Evolutionary conservation across 352 stramenopile species (phyloP), one percentile per base, ranked within the genome.

Genomic region (Phytophthora pistaciae): DNA sequence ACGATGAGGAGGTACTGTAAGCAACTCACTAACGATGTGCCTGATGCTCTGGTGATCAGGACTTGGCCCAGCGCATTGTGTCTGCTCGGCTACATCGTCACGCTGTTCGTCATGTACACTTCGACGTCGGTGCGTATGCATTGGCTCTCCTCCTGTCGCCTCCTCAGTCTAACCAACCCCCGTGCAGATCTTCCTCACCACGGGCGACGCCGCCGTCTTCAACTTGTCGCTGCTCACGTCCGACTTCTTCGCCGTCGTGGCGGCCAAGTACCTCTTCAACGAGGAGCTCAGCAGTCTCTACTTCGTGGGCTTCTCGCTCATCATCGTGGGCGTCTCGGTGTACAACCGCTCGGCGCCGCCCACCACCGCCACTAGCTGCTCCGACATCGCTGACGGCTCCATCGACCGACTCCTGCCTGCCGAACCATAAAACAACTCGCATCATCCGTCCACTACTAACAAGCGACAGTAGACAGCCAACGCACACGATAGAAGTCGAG

Each of bases 201-300:
- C 85, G 11, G 91, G 87, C 40, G 97, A 99, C 86, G 94, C 97
- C 9, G 97, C 96, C 10, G 77, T 99, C 27, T 96, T 99, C 72
- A 99, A 99, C 82, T 76, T 99, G 49, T 98, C 93, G 11, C 75
- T 99, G 60, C 94, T 99, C 70, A 98, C 96, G 18, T 97, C 95
- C 55, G 97, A 99, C 74, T 90, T 99, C 42, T 99, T 98, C 80
- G 95, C 95, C 0, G 93, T 99, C 54, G 77, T 97, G 25, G 87
- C 83, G 4, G 82, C 76, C 96, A 74, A 97, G 96, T 92, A 92
- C 81, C 59, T 98, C 78, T 91, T 90, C 98, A 62, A 89, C 52
- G 77, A 96, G 59, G 65, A 86, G 36, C 78, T 97, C 42, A 87
- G 70, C 58, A 82, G 67, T 56, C 76, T 97, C 33, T 98, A 98